These are phyloP conservation scores for Calonectria multiphialidica DNA, from an alignment of 2,329 filamentous ascomycete species.

Conservation along the genomic window DNA sequence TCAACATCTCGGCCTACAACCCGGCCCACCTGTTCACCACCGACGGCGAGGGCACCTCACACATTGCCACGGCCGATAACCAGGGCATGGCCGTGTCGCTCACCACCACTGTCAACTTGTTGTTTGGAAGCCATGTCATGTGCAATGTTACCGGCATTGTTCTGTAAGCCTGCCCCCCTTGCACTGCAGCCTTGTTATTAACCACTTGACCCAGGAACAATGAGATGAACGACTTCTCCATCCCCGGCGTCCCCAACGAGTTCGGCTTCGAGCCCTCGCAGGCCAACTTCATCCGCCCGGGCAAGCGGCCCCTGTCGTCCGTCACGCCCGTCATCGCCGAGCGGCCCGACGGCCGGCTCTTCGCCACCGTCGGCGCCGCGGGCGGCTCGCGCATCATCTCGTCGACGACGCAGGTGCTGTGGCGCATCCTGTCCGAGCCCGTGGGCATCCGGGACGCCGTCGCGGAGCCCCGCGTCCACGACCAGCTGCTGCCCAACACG, in stretches of 20 bases:
- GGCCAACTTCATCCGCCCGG: conserved; percentile 83
- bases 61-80: conserved; percentile 78
- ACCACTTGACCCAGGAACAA: conserved; percentile 58
- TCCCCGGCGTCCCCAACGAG: conserved; percentile 80
- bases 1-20: conserved; percentile 80
- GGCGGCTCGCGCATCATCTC: conserved; percentile 89
- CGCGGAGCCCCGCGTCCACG: conserved; percentile 77
- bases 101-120: conserved; percentile 89
- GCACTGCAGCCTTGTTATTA: neutral
- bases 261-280: conserved; percentile 88
- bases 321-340: conserved; percentile 84
- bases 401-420: conserved; percentile 78
- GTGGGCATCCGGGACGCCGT: conserved; percentile 76
- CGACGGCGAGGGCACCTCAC: conserved; percentile 80
- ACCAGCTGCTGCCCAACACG: conserved; percentile 82
- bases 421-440: conserved; percentile 68
- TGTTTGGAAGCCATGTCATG: conserved; percentile 85
- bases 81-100: conserved; percentile 82
- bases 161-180: conserved; percentile 64
- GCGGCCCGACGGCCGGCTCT: conserved; percentile 71
- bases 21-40: conserved; percentile 73
- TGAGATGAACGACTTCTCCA: conserved; percentile 86
- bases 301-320: conserved; percentile 86
- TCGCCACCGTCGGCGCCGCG: conserved; percentile 79
- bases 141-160: conserved; percentile 87